Evolutionary conservation across 2,329 filamentous ascomycete species (phyloP).

Genomic region (Calonectria crousiana): DNA sequence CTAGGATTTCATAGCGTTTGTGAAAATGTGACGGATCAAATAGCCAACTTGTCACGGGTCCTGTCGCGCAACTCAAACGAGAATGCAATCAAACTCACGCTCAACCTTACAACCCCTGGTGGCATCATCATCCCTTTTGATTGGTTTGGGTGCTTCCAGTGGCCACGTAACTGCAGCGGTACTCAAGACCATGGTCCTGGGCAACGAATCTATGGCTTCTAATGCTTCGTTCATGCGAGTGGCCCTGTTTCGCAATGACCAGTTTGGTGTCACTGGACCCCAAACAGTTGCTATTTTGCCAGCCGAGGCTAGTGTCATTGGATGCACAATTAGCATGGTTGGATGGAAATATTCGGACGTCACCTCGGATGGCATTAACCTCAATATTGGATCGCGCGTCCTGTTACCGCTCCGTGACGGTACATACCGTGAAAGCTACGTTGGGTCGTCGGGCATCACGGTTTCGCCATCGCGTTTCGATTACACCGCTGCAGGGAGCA

Average conservation of each 20-base stretch:
- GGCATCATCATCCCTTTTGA: neutral
- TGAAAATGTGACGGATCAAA: neutral
- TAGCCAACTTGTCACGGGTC: neutral
- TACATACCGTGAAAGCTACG: neutral
- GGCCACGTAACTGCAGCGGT: neutral
- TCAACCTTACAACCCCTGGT: neutral
- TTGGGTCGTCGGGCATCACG: too few species aligned
- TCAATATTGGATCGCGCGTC: neutral
- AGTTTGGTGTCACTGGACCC: neutral
- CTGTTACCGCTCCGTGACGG: neutral
- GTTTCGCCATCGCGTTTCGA: neutral
- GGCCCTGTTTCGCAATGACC: neutral
- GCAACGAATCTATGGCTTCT: neutral
- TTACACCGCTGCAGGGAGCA: neutral
- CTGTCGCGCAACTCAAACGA: neutral
- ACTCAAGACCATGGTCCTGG: neutral
- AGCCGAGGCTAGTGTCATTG: neutral
- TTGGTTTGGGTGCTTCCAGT: neutral
- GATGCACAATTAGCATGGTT: neutral
- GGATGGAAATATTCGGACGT: neutral
- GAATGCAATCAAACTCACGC: too few species aligned
- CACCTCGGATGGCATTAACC: neutral
- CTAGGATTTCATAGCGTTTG: neutral
- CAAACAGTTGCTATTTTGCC: neutral
- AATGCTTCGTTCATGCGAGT: neutral